Evolutionary conservation across 495 filamentous ascomycete genomes (phyloP), one percentile per base, ranked within the genome.

Genomic region (Wilcoxina mikolae): DNA sequence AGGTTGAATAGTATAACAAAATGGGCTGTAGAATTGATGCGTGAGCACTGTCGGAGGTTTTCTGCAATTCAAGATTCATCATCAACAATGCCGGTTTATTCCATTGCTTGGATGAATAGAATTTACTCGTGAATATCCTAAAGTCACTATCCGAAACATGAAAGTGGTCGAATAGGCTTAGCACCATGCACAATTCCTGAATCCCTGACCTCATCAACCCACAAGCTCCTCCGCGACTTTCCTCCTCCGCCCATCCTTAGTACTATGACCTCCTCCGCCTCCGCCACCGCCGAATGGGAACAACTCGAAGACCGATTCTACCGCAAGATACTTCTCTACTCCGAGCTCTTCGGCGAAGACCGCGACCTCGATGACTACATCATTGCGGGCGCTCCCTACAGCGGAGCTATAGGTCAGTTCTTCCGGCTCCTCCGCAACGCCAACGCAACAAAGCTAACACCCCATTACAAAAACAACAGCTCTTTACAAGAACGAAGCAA

Each of bases 361-460:
- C 74, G 94, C 52, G 89, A 98, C 71, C 76, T 98, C 64, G 90
- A 94, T 68, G 90, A 94, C 72, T 94, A 93, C 73, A 75, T 93
- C 65, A 80, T 94, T 63, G 81, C 80, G 31, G 91, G 87, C 58
- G 93, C 93, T 64, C 87, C 89, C n/a, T 95, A 89, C 68, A 85
- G 84, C 60, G 91, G 91, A 58, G 89, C 93, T 55, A 54, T 66
- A 11, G 62, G 62, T 65, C 47, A 18, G 48, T 42, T 28, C 23
- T 18, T 51, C 39, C 7, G 42, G n/a, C n/a, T 33, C 15, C 20
- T n/a, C 12, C 18, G 38, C 29, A 43, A 51, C 31, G 26, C 28
- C 38, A 28, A 48, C 23, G 17, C n/a, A 24, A 39, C 43, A 33
- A 20, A 54, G 17, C 23, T 35, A 46, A 46, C 15, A 18, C 28